These are phyloP conservation scores for Hydnomerulius pinastri DNA, from an alignment of 768 basidiomycete genomes.

Conservation along the genomic window DNA sequence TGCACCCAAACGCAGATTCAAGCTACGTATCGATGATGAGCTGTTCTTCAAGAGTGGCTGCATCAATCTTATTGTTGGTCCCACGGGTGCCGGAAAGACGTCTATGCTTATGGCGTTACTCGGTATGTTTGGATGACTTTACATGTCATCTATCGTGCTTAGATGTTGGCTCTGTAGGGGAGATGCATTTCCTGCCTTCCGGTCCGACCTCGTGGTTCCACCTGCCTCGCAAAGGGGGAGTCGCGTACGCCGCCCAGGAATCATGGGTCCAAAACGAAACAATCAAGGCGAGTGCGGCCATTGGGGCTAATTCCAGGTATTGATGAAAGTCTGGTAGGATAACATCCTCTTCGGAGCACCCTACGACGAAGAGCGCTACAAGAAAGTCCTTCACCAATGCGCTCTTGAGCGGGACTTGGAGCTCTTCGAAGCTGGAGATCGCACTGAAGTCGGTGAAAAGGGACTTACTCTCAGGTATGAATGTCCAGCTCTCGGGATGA, in stretches of 20 bases:
- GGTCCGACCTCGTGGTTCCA: slow-evolving; percentile 62
- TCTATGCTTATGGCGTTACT: slow-evolving; percentile 66
- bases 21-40: slow-evolving; percentile 53
- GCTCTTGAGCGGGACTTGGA: slow-evolving; percentile 45
- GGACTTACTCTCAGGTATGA: slow-evolving; percentile 53
- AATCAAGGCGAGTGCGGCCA: slow-evolving; percentile 44
- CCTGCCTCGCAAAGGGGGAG: slow-evolving; percentile 65
- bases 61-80: slow-evolving; percentile 61
- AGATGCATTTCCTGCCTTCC: slow-evolving; percentile 64
- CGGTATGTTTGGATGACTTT: slow-evolving; percentile 23
- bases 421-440: slow-evolving; percentile 59
- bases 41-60: slow-evolving; percentile 52
- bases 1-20: slow-evolving; percentile 42
- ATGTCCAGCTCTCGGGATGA: neutral
- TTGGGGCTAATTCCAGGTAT: neutral
- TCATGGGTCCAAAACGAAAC: slow-evolving; percentile 86
- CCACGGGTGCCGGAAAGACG: slow-evolving; percentile 64
- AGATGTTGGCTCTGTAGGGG: slow-evolving; percentile 22
- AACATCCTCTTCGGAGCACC: slow-evolving; percentile 47
- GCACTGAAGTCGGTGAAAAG: slow-evolving; percentile 73
- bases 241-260: slow-evolving; percentile 83
- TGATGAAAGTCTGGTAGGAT: slow-evolving; percentile 27
- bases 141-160: neutral
- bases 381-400: slow-evolving; percentile 41
- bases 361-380: slow-evolving; percentile 45